phyloP scores from a whole-genome alignment of 768 basidiomycete species.

The Chalciporus chontae region DNA sequence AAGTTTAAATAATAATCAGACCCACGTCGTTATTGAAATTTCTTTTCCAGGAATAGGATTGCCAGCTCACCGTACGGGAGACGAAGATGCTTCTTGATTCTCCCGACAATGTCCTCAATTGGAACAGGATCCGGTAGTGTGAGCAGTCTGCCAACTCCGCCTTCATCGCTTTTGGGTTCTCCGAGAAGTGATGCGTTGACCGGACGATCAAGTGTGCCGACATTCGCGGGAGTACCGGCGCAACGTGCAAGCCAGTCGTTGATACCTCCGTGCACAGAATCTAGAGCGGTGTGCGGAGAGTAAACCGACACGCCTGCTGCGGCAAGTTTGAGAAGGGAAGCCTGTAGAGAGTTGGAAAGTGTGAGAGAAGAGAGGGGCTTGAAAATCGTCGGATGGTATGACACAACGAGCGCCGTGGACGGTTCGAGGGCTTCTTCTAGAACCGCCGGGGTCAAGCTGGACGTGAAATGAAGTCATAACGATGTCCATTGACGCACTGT shows the following conservation, averaged over 20 bases:
- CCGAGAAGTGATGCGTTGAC: constrained; percentile 33
- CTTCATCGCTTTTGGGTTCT: constrained; percentile 43
- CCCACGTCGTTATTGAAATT: constrained; percentile 9
- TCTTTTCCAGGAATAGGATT: constrained; percentile 10
- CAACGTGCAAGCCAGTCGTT: constrained; percentile 85
- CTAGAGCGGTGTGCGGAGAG: constrained; percentile 85
- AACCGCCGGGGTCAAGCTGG: constrained; percentile 71
- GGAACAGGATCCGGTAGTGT: constrained; percentile 52
- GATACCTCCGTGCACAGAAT: constrained; percentile 78
- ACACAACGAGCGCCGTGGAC: constrained; percentile 63
- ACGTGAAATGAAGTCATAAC: constrained; percentile 21
- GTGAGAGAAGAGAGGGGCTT: constrained; percentile 71
- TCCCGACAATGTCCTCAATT: constrained; percentile 57
- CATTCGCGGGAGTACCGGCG: constrained; percentile 35
- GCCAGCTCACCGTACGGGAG: constrained; percentile 51
- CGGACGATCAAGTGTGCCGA: constrained; percentile 24
- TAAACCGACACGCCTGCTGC: constrained; percentile 84
- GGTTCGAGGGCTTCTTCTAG: constrained; percentile 61
- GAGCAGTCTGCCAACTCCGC: constrained; percentile 69
- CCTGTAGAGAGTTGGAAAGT: constrained; percentile 72
- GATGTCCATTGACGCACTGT: constrained; percentile 4
- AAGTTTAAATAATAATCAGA: not conserved
- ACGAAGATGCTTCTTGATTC: constrained; percentile 67
- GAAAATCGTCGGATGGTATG: constrained; percentile 89
- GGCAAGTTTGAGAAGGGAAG: constrained; percentile 74